Percentiles rank a stretch among this genome's conserved stretches.
These are phyloP conservation scores for Asterionellopsis glacialis DNA, from an alignment of 108 stramenopile species.

Conservation along the genomic window DNA sequence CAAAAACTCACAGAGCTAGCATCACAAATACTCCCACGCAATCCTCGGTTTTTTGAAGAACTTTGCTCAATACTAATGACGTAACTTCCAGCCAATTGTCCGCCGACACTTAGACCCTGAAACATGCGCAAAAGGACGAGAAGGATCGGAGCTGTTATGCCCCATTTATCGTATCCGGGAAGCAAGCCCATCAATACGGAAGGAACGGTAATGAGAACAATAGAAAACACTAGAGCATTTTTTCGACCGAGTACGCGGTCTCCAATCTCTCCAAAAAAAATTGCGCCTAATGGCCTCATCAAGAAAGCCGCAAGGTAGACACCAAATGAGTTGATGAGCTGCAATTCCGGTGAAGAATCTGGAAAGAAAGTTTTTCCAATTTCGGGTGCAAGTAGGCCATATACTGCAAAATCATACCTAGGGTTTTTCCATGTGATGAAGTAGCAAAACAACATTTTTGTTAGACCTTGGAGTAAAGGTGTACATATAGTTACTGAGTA, in stretches of 20 bases:
- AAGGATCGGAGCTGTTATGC: slow-evolving; percentile 48
- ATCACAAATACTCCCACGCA: slow-evolving; percentile 62
- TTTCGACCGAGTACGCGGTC: slow-evolving; percentile 64
- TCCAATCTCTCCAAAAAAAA: slow-evolving; percentile 66
- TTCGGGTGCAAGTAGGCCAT: slow-evolving; percentile 73
- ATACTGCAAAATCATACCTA: slow-evolving; percentile 90
- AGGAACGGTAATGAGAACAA: slow-evolving; percentile 63
- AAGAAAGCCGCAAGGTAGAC: slow-evolving; percentile 88
- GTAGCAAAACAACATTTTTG: background rate
- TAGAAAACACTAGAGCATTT: slow-evolving; percentile 61
- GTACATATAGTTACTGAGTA: background rate
- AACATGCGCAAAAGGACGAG: slow-evolving; percentile 69
- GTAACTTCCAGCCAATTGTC: slow-evolving; percentile 73
- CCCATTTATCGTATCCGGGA: slow-evolving; percentile 69
- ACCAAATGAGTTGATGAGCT: slow-evolving; percentile 71
- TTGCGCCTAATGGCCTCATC: slow-evolving; percentile 59
- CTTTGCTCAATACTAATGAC: slow-evolving; percentile 64
- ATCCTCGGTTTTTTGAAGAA: slow-evolving; percentile 42
- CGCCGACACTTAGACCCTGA: slow-evolving; percentile 85
- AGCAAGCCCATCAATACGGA: slow-evolving; percentile 84
- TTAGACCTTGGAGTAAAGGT: background rate
- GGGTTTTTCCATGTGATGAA: background rate
- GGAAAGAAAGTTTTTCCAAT: slow-evolving; percentile 79
- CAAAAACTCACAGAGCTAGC: slow-evolving; percentile 51
- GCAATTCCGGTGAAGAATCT: slow-evolving; percentile 39